A percentile compares a stretch with the other conserved stretches of the same genome.
Conservation (phyloP, 1,139 yeast species). For the Saccharomyces hybrid region DNA sequence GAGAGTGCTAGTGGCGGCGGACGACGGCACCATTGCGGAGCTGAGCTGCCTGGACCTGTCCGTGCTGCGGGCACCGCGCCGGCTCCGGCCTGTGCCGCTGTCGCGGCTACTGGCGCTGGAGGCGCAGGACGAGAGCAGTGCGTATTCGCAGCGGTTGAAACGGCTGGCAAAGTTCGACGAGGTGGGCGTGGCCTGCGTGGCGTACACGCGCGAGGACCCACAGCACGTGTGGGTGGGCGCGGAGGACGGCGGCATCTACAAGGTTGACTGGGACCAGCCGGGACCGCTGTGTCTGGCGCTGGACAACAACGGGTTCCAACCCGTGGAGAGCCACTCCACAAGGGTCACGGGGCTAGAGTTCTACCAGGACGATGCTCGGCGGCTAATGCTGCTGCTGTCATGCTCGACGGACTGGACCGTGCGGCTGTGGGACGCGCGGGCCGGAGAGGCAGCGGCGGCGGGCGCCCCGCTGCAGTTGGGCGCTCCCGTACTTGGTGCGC, state of each 20-base stretch:
- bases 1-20: neutral
- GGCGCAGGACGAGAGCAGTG: neutral
- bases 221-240: slow-evolving; percentile 21
- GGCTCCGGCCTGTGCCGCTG: neutral
- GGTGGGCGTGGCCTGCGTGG: slow-evolving; percentile 17
- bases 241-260: slow-evolving; percentile 27
- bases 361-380: slow-evolving; percentile 6
- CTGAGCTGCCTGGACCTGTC: neutral
- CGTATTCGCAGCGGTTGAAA: slow-evolving; percentile 12
- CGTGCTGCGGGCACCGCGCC: neutral
- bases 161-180: slow-evolving; percentile 17
- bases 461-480: neutral
- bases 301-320: slow-evolving; percentile 22
- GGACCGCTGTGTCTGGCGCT: slow-evolving; percentile 8
- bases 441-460: neutral
- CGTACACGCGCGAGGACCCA: slow-evolving; percentile 16
- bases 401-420: slow-evolving; percentile 23
- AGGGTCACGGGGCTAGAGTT: slow-evolving; percentile 10
- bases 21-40: neutral
- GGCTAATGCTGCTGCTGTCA: slow-evolving; percentile 11
- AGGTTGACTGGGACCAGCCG: slow-evolving; percentile 11
- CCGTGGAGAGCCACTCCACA: slow-evolving; percentile 9
- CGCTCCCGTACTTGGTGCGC: neutral
- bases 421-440: slow-evolving; percentile 20
- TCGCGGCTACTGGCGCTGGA: neutral